These are phyloP conservation scores for Penicillium italicum DNA, from an alignment of 2,329 filamentous ascomycete species.

Conservation along the genomic window DNA sequence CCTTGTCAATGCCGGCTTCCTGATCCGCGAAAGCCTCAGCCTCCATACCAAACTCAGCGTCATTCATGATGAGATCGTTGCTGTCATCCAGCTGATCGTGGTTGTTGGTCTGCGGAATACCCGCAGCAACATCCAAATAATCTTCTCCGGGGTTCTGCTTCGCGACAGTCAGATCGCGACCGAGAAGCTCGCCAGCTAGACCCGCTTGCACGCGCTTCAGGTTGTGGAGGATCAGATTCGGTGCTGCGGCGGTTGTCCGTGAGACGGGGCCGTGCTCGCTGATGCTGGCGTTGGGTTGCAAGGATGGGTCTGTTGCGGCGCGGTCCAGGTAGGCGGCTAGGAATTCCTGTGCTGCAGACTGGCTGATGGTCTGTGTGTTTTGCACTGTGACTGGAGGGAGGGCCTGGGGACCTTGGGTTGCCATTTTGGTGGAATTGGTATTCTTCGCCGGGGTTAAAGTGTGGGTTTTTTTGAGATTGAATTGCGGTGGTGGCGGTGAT, in stretches of 20 bases:
- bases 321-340: constrained; percentile 43
- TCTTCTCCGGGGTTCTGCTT: constrained; percentile 37
- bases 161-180: constrained; percentile 39
- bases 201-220: constrained; percentile 46
- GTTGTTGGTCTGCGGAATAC: constrained; percentile 27
- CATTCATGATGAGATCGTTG: constrained; percentile 44
- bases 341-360: constrained; percentile 42
- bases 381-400: constrained; percentile 40
- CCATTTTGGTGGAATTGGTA: constrained; percentile 30
- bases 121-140: constrained; percentile 39
- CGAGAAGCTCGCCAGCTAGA: constrained; percentile 42
- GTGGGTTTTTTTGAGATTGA: neutral
- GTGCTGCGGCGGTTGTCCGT: constrained; percentile 39
- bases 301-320: constrained; percentile 40
- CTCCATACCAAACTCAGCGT: constrained; percentile 38
- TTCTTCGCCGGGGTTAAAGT: neutral
- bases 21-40: constrained; percentile 37
- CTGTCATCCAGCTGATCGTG: constrained; percentile 36
- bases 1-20: constrained; percentile 47
- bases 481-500: neutral
- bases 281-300: constrained; percentile 45
- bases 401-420: constrained; percentile 35
- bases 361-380: constrained; percentile 34
- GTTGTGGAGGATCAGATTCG: constrained; percentile 45
- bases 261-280: constrained; percentile 44